Base-by-base conservation (phyloP, 306 rosid species). In the Alnus glutinosa region DNA sequence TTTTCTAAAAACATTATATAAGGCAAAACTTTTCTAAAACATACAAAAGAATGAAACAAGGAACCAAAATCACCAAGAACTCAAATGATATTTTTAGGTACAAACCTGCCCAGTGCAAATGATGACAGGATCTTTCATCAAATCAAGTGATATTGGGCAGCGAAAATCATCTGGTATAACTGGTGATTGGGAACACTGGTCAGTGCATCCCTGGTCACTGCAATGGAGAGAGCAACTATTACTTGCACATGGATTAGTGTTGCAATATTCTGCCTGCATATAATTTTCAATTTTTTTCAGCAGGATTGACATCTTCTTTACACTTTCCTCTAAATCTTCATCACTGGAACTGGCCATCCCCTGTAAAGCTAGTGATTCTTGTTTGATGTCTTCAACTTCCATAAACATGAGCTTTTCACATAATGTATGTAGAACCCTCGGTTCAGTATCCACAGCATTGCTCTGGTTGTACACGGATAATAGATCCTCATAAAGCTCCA, bases 91-190 rank as follows among this genome's bases (percentile, higher is more conserved):
- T 7, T 55, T 50, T 78, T 39, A 37, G 67, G 63, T 9, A 83
- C 67, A 78, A 83, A 94, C 98, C 97, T 94, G 98, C 77, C 98
- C 97, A 8, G 98, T 90, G 59, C 89, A 92, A 77, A 94, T 88
- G 76, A 94, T 89, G 74, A 94, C 97, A 16, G 98, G 98, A 88
- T 92, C 97, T 75, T 87, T 94, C 96, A 94, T 94, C 80, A 94
- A 86, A 80, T 92, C 98, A 63, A 94, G 89, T 64, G 98, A 92
- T 78, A 94, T 92, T 55, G 98, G 96, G 75, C 98, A 92, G 69
- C 92, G 89, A 86, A 94, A 94, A 87, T 92, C 97, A 77, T 94
- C 93, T 1, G 97, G 98, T 75, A 90, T 82, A 69, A 83, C 89
- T 37, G 85, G 88, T 79, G 82, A 73, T 77, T 88, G 81, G 28